phyloP scores from a whole-genome alignment of 495 filamentous ascomycete species.

The Neurospora sp. region DNA sequence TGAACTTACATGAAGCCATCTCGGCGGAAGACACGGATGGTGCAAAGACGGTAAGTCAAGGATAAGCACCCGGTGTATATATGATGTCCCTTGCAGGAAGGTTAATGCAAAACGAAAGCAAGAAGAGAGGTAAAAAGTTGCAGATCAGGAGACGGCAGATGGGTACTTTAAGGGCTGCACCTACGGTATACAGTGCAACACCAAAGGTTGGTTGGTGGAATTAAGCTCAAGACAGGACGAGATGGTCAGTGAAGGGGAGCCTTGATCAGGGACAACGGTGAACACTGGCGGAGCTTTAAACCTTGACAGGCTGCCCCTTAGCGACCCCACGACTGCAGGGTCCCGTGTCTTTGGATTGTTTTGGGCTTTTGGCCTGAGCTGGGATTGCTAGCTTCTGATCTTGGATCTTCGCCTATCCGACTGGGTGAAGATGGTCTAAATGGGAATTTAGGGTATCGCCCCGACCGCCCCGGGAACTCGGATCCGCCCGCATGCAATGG shows the following conservation, averaged over 20 bases:
- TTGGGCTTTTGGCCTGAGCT: neutral
- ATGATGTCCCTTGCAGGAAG: neutral
- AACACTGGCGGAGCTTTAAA: neutral
- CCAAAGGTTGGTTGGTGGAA: neutral
- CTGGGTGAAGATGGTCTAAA: neutral
- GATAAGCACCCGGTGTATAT: neutral
- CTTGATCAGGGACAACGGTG: neutral
- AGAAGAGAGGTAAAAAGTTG: neutral
- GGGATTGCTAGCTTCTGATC: neutral
- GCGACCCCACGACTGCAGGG: neutral
- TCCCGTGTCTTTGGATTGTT: neutral
- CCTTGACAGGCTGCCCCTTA: neutral
- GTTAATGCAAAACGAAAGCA: neutral
- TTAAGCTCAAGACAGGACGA: neutral
- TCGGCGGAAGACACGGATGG: neutral
- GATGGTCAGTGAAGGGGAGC: neutral
- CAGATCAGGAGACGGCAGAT: neutral
- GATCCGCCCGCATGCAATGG: neutral
- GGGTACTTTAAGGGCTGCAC: neutral
- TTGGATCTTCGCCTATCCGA: neutral
- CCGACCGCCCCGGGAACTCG: neutral
- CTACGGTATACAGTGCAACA: neutral
- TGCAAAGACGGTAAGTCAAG: neutral
- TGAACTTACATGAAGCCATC: constrained; percentile 7
- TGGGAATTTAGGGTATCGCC: neutral